Evolutionary conservation across 176 grass and related monocot genomes (phyloP).

Genomic region (Ensete ventricosum): DNA sequence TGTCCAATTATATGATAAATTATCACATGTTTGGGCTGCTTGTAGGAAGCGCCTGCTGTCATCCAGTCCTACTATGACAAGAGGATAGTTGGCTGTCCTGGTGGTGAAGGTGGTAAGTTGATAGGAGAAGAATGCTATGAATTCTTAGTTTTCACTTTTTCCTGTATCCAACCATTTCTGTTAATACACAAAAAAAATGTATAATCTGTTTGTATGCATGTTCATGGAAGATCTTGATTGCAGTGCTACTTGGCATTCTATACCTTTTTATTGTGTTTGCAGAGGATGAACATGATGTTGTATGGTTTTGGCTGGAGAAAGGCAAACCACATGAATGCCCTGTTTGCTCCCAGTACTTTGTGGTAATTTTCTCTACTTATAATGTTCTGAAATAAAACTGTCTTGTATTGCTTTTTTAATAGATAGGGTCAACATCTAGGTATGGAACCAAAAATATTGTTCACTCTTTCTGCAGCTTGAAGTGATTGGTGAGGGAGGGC

Average conservation of each 20-base stretch:
- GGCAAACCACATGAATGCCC: conserved; percentile 88
- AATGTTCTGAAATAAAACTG: neutral
- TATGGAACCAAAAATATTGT: neutral
- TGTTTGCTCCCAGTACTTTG: conserved; percentile 92
- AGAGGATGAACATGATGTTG: conserved; percentile 99
- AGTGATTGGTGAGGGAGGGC: conserved; percentile 84
- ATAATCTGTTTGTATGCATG: neutral
- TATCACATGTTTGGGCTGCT: conserved; percentile 2
- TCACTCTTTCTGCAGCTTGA: conserved; percentile 58
- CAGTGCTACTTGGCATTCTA: neutral
- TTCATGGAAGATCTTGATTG: neutral
- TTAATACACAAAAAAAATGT: no score
- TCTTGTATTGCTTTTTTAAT: neutral
- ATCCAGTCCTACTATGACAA: conserved; percentile 84
- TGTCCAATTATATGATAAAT: neutral
- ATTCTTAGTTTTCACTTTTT: no score
- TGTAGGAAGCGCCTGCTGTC: conserved; percentile 83
- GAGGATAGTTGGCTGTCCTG: conserved; percentile 92
- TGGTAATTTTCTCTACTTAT: conserved; percentile 34
- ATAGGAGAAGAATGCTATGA: neutral
- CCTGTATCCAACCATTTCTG: no score
- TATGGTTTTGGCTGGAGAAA: conserved; percentile 99
- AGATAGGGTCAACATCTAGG: neutral
- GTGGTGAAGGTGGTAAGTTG: conserved; percentile 83
- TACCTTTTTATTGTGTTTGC: neutral